Evolutionary conservation across 768 basidiomycete species (phyloP).

Genomic region (Amyloporia xantha): DNA sequence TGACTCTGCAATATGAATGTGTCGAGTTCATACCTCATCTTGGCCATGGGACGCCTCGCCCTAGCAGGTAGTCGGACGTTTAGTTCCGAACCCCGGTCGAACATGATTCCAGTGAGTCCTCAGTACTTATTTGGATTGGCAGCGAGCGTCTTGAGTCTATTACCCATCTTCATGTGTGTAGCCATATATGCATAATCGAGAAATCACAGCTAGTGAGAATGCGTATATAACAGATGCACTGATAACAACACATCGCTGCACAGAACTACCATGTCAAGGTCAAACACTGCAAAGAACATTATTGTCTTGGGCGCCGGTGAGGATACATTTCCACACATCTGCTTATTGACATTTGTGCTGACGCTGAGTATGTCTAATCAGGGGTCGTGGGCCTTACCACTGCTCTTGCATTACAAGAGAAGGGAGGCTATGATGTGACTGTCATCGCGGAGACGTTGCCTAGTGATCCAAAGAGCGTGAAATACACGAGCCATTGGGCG

Average conservation of each 20-base stretch:
- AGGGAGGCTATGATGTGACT: slow-evolving; percentile 53
- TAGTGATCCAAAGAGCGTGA: slow-evolving; percentile 59
- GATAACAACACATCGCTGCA: not conserved
- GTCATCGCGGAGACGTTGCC: slow-evolving; percentile 69
- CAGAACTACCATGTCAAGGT: slow-evolving; percentile 3
- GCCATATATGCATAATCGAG: not conserved
- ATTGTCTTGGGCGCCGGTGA: slow-evolving; percentile 37
- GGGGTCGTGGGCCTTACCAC: slow-evolving; percentile 77
- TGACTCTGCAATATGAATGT: not conserved
- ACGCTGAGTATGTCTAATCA: too few species aligned
- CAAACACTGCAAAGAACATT: slow-evolving; percentile 19
- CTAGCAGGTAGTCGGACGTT: not conserved
- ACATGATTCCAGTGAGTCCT: not conserved
- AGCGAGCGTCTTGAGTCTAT: not conserved
- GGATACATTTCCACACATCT: too few species aligned
- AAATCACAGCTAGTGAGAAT: not conserved
- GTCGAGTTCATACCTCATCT: not conserved
- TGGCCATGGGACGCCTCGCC: not conserved
- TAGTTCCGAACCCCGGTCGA: not conserved
- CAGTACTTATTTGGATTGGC: not conserved
- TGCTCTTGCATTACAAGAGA: slow-evolving; percentile 60
- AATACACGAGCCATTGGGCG: slow-evolving; percentile 79
- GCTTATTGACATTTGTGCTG: too few species aligned
- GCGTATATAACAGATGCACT: not conserved
- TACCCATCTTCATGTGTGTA: not conserved